Base-by-base conservation (phyloP, 2,329 filamentous ascomycete genomes). In the Trichoderma atroviride region DNA sequence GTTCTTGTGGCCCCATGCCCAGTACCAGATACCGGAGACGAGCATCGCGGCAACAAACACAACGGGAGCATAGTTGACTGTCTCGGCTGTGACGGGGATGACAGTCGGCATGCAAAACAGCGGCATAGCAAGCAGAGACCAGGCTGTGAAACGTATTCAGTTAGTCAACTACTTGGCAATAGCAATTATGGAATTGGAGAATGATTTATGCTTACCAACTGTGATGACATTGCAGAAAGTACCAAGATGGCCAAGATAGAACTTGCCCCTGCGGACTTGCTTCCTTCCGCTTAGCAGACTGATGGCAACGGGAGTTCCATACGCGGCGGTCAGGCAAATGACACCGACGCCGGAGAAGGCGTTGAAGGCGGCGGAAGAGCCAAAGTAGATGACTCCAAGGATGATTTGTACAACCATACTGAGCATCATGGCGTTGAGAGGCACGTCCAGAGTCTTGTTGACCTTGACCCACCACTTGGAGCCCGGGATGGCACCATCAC, bases 31-130 rank as follows among this genome's bases (percentile, higher is more conserved):
- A 11, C 83, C 84, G 1, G 91, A 87, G 69, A 92, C 84, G 50
- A 82, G 60, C 67, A 87, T 85, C 71, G 91, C 90, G 5, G 83
- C 89, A 31, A 90, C 86, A 73, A 93, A 92, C n/a, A 93, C 91
- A 40, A 89, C 91, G 16, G 88, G 88, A 1, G 90, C 91, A 78
- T 92, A 93, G 83, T 93, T 93, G 83, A 92, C 90, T 50, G 82
- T 84, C 22, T 80, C 76, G 35, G 76, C 79, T 0, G 84, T 85
- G 50, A 91, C 88, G 6, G 88, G 88, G n/a, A 91, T 81, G 55
- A 79, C 79, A 0, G 88, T 85, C 0, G 90, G 91, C 88, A 92
- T 91, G 79, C 88, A 93, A 83, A 93, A 93, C 19, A 93, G 85
- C 1, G 91, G 90, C 64, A 92, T 87, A 43, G 89, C 90, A 66